Base-by-base conservation (phyloP, 2,329 filamentous ascomycete genomes). In the Colletotrichum scovillei region DNA sequence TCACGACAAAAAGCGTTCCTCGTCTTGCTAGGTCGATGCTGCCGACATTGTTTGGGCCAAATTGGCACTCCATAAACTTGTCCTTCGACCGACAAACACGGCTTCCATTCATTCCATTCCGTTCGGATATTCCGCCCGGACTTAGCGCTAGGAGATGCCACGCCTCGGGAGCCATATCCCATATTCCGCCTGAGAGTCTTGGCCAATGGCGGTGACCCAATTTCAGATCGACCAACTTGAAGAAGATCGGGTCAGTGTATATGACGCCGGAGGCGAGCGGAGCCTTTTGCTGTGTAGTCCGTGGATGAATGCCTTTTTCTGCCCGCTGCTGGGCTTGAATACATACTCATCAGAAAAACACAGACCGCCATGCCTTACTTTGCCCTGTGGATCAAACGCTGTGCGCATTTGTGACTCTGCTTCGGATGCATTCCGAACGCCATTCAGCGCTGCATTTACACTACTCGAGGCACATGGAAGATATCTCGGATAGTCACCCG, bases 131-230 rank as follows among this genome's bases (percentile, higher is more conserved):
- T 58, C 53, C 53, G 12, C 56, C n/a, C 56, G 4, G 24, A 42
- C 11, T 19, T 22, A 59, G 55, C 46, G 56, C 68, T 56, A 46
- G 16, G n/a, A 26, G 38, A 22, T 30, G 24, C 9, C 22, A 56
- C 60, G 22, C 67, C 30, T 59, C 52, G 52, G 65, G 22, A 30
- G 53, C 28, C 28, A 68, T 53, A 24, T 55, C 55, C 5, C 38
- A 19, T 35, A 32, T 53, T 49, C 42, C 11, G 32, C 28, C 32
- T 60, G 9, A 49, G 8, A 12, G 24, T 11, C 28, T 46, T 60
- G 24, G 60, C 60, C 67, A 73, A 66, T 71, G 60, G 55, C 32
- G 57, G 56, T 55, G 60, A 56, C 32, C 24, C 30, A 19, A 62
- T 55, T 57, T 28, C 60, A 57, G 46, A 71, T 66, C 70, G 57